A percentile compares a stretch with the other conserved stretches of the same genome.
Evolutionary conservation across 805 yeast genomes (phyloP).

Genomic region (Middelhovenomyces tepae): DNA sequence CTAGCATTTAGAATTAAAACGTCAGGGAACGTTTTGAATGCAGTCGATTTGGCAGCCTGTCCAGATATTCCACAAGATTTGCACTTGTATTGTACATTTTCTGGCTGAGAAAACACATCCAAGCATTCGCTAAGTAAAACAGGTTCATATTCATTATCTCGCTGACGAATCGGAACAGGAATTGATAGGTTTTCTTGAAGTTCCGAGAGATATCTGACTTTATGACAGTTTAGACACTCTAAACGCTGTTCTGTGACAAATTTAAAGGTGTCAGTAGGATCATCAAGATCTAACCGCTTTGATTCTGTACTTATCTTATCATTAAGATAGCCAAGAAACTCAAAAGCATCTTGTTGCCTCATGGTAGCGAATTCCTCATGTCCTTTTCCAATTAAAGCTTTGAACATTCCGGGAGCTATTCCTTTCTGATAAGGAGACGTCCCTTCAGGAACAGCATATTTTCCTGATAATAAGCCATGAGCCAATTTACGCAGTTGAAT

Average conservation of each 20-base stretch:
- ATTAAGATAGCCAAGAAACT: constrained; percentile 63
- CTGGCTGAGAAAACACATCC: constrained; percentile 36
- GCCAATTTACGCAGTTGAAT: constrained; percentile 72
- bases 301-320: constrained; percentile 41
- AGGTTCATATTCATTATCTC: constrained; percentile 35
- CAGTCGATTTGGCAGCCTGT: constrained; percentile 19
- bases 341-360: constrained; percentile 93
- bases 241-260: constrained; percentile 60
- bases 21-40: constrained; percentile 60
- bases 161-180: constrained; percentile 34
- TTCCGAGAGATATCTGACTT: constrained; percentile 50
- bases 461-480: constrained; percentile 69
- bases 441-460: constrained; percentile 49
- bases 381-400: constrained; percentile 62
- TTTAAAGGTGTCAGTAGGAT: constrained; percentile 51
- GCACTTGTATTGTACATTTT: constrained; percentile 56
- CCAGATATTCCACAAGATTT: constrained; percentile 37
- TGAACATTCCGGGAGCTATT: constrained; percentile 67
- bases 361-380: constrained; percentile 79
- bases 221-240: constrained; percentile 47
- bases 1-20: constrained; percentile 63
- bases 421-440: constrained; percentile 54
- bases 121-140: constrained; percentile 47
- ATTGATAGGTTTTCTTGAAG: constrained; percentile 57
- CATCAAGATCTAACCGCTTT: constrained; percentile 12